These are phyloP conservation scores for Wickerhamiella australiensis DNA, from an alignment of 805 yeast genomes.

Conservation along the genomic window DNA sequence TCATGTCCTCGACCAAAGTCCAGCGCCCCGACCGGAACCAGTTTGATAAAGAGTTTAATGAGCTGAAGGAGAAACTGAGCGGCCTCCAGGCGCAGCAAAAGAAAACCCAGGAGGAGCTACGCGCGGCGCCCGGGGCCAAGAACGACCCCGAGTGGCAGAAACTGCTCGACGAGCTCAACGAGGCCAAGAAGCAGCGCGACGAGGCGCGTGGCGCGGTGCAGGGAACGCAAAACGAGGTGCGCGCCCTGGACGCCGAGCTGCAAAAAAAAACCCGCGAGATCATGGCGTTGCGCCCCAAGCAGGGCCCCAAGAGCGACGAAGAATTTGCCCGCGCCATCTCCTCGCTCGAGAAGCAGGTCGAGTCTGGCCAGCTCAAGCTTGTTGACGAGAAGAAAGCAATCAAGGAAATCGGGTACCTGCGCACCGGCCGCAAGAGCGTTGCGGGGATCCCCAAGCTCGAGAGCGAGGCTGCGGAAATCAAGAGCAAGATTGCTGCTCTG, in stretches of 20 bases:
- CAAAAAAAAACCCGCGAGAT: constrained; percentile 69
- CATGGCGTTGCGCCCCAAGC: constrained; percentile 56
- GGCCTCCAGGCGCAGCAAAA: constrained; percentile 22
- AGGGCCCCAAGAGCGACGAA: constrained; percentile 40
- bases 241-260: constrained; percentile 51
- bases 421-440: constrained; percentile 71
- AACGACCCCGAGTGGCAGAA: constrained; percentile 38
- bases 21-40: constrained; percentile 24
- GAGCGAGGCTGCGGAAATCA: constrained; percentile 66
- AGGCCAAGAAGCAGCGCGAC: constrained; percentile 37
- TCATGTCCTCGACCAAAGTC: constrained; percentile 1
- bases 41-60: constrained; percentile 23
- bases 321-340: constrained; percentile 28
- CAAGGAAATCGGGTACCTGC: constrained; percentile 72
- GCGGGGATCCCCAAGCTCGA: constrained; percentile 61
- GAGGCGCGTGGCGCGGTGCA: constrained; percentile 34
- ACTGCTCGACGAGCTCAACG: constrained; percentile 39
- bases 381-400: constrained; percentile 82
- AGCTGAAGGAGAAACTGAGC: constrained; percentile 23
- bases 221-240: constrained; percentile 55
- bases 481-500: constrained; percentile 59
- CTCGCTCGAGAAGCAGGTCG: constrained; percentile 57
- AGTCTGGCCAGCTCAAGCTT: constrained; percentile 65
- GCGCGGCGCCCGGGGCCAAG: constrained; percentile 17
- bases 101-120: constrained; percentile 22